Conservation (phyloP, 208 protist species). For the Trypanosoma grayi region DNA sequence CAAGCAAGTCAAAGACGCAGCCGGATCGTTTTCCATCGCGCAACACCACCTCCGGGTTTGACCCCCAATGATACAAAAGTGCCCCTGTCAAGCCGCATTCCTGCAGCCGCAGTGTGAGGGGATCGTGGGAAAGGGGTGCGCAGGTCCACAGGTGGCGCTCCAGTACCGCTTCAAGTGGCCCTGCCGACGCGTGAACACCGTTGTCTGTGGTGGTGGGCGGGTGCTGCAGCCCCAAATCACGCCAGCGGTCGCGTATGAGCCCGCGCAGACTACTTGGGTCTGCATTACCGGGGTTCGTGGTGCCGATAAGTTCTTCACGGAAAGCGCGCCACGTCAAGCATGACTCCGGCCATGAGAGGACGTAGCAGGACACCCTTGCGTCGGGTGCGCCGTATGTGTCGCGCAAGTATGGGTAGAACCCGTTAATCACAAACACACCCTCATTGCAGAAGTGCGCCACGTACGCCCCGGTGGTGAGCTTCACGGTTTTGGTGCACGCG, state of each 20-base stretch:
- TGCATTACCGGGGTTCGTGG: slow-evolving; percentile 45
- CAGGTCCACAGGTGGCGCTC: slow-evolving; percentile 63
- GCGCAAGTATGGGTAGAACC: slow-evolving; percentile 68
- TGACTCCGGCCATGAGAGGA: slow-evolving; percentile 59
- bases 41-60: slow-evolving; percentile 31
- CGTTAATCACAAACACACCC: slow-evolving; percentile 69
- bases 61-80: slow-evolving; percentile 28
- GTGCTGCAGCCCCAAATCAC: slow-evolving; percentile 41
- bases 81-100: slow-evolving; percentile 40
- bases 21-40: slow-evolving; percentile 4
- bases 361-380: slow-evolving; percentile 52
- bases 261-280: slow-evolving; percentile 40
- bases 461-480: slow-evolving; percentile 55
- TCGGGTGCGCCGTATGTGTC: slow-evolving; percentile 36
- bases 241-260: slow-evolving; percentile 48
- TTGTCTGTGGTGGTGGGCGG: slow-evolving; percentile 65
- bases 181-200: slow-evolving; percentile 61
- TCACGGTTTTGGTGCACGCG: slow-evolving; percentile 23
- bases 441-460: slow-evolving; percentile 25
- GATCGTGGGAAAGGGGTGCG: slow-evolving; percentile 29
- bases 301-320: slow-evolving; percentile 47
- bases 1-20: slow-evolving; percentile 36
- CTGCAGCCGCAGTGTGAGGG: slow-evolving; percentile 30
- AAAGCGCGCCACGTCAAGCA: slow-evolving; percentile 45
- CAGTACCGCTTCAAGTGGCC: slow-evolving; percentile 52